Evolutionary conservation across 179 eudicot species (phyloP).

Genomic region (Vitellaria paradoxa): DNA sequence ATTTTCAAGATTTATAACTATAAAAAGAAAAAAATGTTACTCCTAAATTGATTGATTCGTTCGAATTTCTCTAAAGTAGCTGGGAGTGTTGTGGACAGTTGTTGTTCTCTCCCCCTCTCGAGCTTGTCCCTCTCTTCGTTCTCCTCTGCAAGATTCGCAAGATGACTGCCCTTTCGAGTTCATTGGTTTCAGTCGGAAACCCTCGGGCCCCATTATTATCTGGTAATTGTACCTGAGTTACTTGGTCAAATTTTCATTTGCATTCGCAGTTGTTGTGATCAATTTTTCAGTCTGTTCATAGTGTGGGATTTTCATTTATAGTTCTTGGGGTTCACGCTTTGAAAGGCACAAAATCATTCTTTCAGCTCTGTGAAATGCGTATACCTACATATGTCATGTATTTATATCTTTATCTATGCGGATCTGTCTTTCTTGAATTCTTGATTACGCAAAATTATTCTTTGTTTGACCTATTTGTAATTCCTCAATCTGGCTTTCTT

Average conservation of each 20-base stretch:
- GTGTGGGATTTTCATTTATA: background rate
- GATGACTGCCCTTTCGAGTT: conserved; percentile 4
- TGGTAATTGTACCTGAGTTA: background rate
- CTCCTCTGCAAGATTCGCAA: background rate
- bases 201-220: background rate
- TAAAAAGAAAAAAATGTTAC: too few species aligned
- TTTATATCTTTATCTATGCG: background rate
- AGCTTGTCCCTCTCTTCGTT: too few species aligned
- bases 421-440: background rate
- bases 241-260: background rate
- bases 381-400: background rate
- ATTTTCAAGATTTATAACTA: too few species aligned
- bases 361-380: background rate
- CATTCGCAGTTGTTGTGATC: background rate
- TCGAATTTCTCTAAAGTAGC: too few species aligned
- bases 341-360: too few species aligned
- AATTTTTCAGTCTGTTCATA: background rate
- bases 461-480: background rate
- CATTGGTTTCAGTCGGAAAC: conserved; percentile 7
- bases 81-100: too few species aligned
- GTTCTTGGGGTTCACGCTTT: background rate
- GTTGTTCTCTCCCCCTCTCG: background rate
- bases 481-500: background rate
- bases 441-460: background rate
- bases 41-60: too few species aligned